Evolutionary conservation across 2,329 filamentous ascomycete genomes (phyloP), one percentile per base, ranked within the genome.

Genomic region (Cercospora sp.): DNA sequence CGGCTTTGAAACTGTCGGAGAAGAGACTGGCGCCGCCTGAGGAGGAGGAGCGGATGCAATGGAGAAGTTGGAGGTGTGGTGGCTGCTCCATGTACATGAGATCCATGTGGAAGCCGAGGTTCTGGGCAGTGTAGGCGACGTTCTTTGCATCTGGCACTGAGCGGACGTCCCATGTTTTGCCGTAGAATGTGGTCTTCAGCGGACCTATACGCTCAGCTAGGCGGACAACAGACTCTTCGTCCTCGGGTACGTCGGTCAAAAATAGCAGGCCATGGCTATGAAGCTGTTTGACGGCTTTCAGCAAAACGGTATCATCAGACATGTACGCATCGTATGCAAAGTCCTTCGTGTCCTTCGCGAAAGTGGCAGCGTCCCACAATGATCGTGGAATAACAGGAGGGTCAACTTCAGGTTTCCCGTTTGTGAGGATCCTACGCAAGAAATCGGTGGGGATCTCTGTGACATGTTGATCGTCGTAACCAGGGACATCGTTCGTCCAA

Each of bases 31-130:
- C 90, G 58, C 94, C 95, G 18, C 94, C 94, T 0, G 85, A 81
- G 72, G 89, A 90, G 1, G 89, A 90, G 75, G 96, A 97, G 70
- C 91, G 87, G 51, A 98, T 84, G 76, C 93, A 97, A 81, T 98
- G 95, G 3, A 98, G 87, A 26, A 98, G 83, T 80, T 99, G 94
- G 62, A 95, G 87, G 34, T 90, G 88, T 0, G 94, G 94, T 2
- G 92, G 89, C 61, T 92, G 87, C 13, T 86, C 82, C 80, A 95
- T 90, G 81, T 98, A 98, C 69, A 97, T 85, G 49, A 98, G 85
- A 78, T 98, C 95, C 87, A 97, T 95, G 81, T 99, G 95, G 59
- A 97, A 89, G 16, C 91, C 92, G 1, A 98, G 88, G 75, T 89
- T 90, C 60, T 90, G 86, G 75, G 87, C 90, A 0, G 94, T 97